Conservation (phyloP, 768 basidiomycete genomes). For the Gloeophyllum trabeum region DNA sequence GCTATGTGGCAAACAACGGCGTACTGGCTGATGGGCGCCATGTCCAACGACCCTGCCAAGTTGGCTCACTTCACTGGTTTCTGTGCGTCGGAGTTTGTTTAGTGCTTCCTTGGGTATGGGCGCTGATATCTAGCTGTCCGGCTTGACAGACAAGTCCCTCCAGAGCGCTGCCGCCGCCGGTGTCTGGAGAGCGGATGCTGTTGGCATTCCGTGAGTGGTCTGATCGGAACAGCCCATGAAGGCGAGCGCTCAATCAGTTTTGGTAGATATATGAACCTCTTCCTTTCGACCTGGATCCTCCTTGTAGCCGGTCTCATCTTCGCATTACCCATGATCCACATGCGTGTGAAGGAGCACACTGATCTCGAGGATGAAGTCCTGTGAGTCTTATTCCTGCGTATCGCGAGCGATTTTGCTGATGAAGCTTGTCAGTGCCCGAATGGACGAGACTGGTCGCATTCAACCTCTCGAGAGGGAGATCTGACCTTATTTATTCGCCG, state of each 20-base stretch:
- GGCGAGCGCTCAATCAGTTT: not conserved
- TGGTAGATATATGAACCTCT: constrained; percentile 54
- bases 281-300: constrained; percentile 66
- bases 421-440: constrained; percentile 7
- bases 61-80: constrained; percentile 76
- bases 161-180: constrained; percentile 72
- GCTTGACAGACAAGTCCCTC: constrained; percentile 62
- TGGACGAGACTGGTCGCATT: constrained; percentile 13
- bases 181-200: constrained; percentile 60
- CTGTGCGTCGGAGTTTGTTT: constrained; percentile 43
- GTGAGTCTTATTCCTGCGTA: constrained; percentile 23
- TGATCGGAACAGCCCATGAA: not conserved
- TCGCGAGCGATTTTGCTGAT: not conserved
- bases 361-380: constrained; percentile 39
- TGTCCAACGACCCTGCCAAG: constrained; percentile 75
- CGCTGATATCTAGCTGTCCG: constrained; percentile 8
- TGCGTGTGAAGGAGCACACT: constrained; percentile 53
- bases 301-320: constrained; percentile 53
- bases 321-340: constrained; percentile 65
- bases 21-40: constrained; percentile 78
- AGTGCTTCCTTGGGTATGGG: too few relatives aligned
- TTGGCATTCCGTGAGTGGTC: constrained; percentile 42
- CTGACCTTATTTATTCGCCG: too few relatives aligned
- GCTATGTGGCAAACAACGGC: constrained; percentile 80
- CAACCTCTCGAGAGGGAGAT: constrained; percentile 7